phyloP scores from a whole-genome alignment of 345 rosid genomes.

The Camelina sativa region DNA sequence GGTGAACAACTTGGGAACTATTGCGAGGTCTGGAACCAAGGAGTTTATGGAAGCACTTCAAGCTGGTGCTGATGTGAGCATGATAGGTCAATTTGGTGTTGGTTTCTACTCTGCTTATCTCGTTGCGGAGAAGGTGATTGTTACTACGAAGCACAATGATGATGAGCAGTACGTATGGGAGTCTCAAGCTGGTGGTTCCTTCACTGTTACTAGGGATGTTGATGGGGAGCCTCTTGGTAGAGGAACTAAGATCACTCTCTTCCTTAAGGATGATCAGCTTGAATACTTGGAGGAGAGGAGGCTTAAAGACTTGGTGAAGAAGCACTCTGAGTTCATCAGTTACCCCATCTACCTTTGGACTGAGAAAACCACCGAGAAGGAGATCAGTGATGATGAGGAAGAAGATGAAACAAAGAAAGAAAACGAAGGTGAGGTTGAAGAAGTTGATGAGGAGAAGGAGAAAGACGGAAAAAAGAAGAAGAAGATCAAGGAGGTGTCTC shows the following conservation, averaged over 20 bases:
- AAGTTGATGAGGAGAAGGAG: slow-evolving; percentile 81
- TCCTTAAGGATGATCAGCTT: slow-evolving; percentile 85
- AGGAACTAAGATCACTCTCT: slow-evolving; percentile 86
- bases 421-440: slow-evolving; percentile 76
- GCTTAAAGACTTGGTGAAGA: slow-evolving; percentile 90
- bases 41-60: slow-evolving; percentile 93
- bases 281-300: slow-evolving; percentile 90
- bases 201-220: slow-evolving; percentile 77
- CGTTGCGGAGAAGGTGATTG: slow-evolving; percentile 82
- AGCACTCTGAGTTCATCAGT: slow-evolving; percentile 92
- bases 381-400: slow-evolving; percentile 85
- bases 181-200: slow-evolving; percentile 96
- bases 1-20: slow-evolving; percentile 91
- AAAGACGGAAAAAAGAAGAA: slow-evolving; percentile 75
- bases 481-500: slow-evolving; percentile 88
- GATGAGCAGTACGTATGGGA: slow-evolving; percentile 91
- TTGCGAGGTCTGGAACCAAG: slow-evolving; percentile 92
- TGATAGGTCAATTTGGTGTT: slow-evolving; percentile 94
- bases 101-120: slow-evolving; percentile 97
- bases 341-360: slow-evolving; percentile 87
- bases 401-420: slow-evolving; percentile 72
- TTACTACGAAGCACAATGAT: slow-evolving; percentile 80
- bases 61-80: slow-evolving; percentile 94
- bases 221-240: slow-evolving; percentile 82
- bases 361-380: slow-evolving; percentile 90